phyloP scores from a whole-genome alignment of 345 rosid genomes.

The Kandelia obovata region DNA sequence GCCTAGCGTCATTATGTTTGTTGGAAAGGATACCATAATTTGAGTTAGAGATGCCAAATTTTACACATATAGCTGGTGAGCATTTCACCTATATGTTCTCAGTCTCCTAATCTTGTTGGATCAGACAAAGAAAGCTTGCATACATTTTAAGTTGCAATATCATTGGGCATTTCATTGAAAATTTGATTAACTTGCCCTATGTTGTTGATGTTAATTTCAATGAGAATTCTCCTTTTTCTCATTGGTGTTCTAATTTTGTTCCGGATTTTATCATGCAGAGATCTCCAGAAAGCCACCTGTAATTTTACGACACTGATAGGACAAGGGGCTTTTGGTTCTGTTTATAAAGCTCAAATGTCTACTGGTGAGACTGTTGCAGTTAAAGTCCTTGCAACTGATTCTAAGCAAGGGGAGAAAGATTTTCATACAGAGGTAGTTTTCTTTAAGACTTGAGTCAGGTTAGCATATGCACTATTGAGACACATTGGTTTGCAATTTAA shows the following conservation, averaged over 20 bases:
- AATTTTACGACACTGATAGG: conserved; percentile 90
- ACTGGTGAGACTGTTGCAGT: conserved; percentile 91
- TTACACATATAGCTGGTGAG: too few species aligned
- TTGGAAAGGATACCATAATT: neutral
- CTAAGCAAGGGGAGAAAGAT: conserved; percentile 98
- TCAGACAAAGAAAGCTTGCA: neutral
- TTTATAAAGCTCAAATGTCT: conserved; percentile 94
- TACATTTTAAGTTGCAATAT: neutral
- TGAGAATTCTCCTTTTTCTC: neutral
- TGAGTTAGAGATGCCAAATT: neutral
- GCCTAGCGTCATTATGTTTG: neutral
- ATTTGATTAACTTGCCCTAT: neutral
- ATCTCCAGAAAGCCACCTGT: conserved; percentile 87
- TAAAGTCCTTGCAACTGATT: conserved; percentile 92
- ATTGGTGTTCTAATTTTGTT: conserved; percentile 8
- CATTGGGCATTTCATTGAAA: neutral
- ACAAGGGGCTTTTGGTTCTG: conserved; percentile 98
- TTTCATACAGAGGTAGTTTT: conserved; percentile 86
- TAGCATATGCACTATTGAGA: neutral
- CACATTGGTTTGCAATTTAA: neutral
- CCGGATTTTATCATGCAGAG: conserved; percentile 46
- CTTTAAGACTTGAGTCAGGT: conserved; percentile 6
- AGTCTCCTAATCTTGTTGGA: neutral
- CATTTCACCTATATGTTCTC: too few species aligned
- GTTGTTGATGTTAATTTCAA: neutral